Conservation (phyloP, 805 yeast genomes). For the Wickerhamomyces mucosus region DNA sequence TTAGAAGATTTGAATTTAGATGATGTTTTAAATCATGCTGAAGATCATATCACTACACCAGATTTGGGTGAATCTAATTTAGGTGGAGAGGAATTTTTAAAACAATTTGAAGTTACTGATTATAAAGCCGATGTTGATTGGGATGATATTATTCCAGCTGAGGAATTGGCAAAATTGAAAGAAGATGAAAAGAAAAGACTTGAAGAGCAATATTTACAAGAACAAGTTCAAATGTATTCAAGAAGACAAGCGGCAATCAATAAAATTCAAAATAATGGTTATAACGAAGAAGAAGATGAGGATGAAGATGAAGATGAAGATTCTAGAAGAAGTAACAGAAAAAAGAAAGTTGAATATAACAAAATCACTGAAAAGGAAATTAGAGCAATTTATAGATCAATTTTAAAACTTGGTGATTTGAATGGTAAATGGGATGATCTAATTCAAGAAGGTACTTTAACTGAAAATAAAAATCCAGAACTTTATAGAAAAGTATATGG, state of each 20-base stretch:
- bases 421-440: slow-evolving; percentile 71
- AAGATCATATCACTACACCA: slow-evolving; percentile 93
- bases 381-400: slow-evolving; percentile 75
- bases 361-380: slow-evolving; percentile 77
- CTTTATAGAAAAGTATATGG: slow-evolving; percentile 64
- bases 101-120: slow-evolving; percentile 96
- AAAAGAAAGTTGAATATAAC: slow-evolving; percentile 34
- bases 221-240: slow-evolving; percentile 81
- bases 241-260: slow-evolving; percentile 71
- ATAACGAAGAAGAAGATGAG: slow-evolving; percentile 29
- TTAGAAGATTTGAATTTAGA: slow-evolving; percentile 91
- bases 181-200: slow-evolving; percentile 82
- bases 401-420: slow-evolving; percentile 75
- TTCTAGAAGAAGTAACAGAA: slow-evolving; percentile 22
- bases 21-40: slow-evolving; percentile 94
- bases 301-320: slow-evolving; percentile 31
- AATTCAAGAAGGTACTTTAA: slow-evolving; percentile 81
- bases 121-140: slow-evolving; percentile 97
- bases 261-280: slow-evolving; percentile 41
- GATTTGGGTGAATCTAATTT: slow-evolving; percentile 95
- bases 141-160: slow-evolving; percentile 98
- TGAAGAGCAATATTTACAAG: slow-evolving; percentile 80
- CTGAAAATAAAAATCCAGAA: slow-evolving; percentile 77
- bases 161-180: slow-evolving; percentile 78
- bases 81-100: slow-evolving; percentile 96